Base-by-base conservation (phyloP, 179 eudicot genomes). In the Heliamphora ciliata region DNA sequence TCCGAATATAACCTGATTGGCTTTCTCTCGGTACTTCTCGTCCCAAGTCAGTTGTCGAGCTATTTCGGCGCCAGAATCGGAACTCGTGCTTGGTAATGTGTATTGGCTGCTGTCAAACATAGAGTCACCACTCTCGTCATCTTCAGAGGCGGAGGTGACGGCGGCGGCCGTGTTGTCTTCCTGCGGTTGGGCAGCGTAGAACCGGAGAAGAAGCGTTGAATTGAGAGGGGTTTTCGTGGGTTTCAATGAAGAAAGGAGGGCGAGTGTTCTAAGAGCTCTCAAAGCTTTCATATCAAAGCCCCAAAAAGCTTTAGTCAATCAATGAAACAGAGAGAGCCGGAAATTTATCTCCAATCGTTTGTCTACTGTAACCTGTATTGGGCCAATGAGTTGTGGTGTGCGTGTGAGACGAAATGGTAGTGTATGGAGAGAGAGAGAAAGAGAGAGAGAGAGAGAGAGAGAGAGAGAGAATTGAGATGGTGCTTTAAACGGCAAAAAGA, bases 51-150 rank as follows among this genome's bases (percentile, higher is more conserved):
- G 82, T 0, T 81, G 79, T 50, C 6, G 2, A 3, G 18, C 55
- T 40, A 13, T 67, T 61, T 72, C 68, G n/a, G 76, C 73, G 56
- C 18, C 75, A 11, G 13, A 13, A 5, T 10, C 50, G 15, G 40
- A 48, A 80, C 77, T 80, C 66, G 65, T n/a, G 54, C 73, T 44
- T 0, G 90, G 92, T 31, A 91, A 76, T 8, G 80, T 63, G 84
- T 83, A 94, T 2, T 91, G 84, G 60, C 88, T 73, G 69, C 97
- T 93, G 85, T 91, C 93, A 63, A 93, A 94, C 18, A 85, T 87
- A 71, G 87, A 87, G 15, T 65, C 84, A 18, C 82, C 86, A 55
- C 76, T 77, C 21, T 89, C 93, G 63, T 72, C 76, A 50, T 86
- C 86, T 9, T 85, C 90, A 8, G 87, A 88, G 52, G 86, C 74